phyloP scores from a whole-genome alignment of 1,284 basidiomycete genomes.

The Schizopora paradoxa region DNA sequence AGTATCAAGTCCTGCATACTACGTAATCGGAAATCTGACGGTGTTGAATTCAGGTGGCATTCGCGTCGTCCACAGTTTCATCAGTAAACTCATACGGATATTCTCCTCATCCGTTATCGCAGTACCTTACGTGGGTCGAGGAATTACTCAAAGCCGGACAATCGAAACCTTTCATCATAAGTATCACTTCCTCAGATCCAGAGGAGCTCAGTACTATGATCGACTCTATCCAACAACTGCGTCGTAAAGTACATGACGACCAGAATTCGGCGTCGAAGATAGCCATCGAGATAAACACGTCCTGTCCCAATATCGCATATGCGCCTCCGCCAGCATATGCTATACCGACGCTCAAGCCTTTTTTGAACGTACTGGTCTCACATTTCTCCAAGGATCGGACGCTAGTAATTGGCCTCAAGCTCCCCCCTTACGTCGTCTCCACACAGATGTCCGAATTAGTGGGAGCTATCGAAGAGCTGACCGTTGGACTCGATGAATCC shows the following conservation, averaged over 20 bases:
- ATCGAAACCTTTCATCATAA: constrained; percentile 69
- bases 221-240: constrained; percentile 48
- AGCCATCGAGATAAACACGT: constrained; percentile 73
- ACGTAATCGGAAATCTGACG: neutral
- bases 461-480: constrained; percentile 34
- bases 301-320: constrained; percentile 70
- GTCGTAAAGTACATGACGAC: constrained; percentile 36
- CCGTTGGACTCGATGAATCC: constrained; percentile 25
- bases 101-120: constrained; percentile 61
- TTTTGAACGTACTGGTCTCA: constrained; percentile 49
- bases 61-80: constrained; percentile 41
- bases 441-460: constrained; percentile 58
- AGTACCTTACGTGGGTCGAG: constrained; percentile 61
- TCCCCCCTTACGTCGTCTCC: constrained; percentile 69
- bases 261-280: constrained; percentile 33
- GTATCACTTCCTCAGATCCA: constrained; percentile 58
- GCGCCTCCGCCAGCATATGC: constrained; percentile 63
- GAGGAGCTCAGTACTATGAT: constrained; percentile 51
- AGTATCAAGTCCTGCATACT: constrained; percentile 17
- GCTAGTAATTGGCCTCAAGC: constrained; percentile 71
- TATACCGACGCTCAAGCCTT: constrained; percentile 36
- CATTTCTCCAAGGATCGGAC: constrained; percentile 43
- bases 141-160: constrained; percentile 36
- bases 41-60: constrained; percentile 45
- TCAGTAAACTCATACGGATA: constrained; percentile 79